Evolutionary conservation across 1,284 basidiomycete species (phyloP), one percentile per base, ranked within the genome.

Genomic region (Fistulina hepatica): DNA sequence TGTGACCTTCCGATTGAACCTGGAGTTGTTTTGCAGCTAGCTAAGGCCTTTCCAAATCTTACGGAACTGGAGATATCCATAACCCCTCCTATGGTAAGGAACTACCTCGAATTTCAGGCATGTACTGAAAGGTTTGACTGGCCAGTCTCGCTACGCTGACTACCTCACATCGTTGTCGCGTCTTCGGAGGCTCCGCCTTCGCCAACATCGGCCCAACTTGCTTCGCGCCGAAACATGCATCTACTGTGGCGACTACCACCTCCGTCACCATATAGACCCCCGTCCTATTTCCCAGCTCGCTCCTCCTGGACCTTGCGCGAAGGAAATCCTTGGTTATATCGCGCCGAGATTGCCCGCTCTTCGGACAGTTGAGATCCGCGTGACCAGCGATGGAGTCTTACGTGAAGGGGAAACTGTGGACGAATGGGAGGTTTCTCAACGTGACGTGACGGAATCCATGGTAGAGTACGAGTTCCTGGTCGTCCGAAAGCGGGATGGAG

Each of bases 231-330:
- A 31, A 13, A 13, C 28, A 8, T 31, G 28, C 28, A 19, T 31
- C 11, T 31, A 31, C 28, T 31, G 28, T 9, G 28, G 28, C 28
- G 28, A 31, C 11, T 31, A 19, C 28, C 28, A 31, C 28, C 15
- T 31, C 11, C 28, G 28, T 19, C 9, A 8, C 15, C 9, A 13
- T 19, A 16, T 31, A 13, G 28, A 31, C 28, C 15, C 15, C 10
- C 28, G 28, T 3, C 28, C 9, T 13, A 19, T 31, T 13, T 8
- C 15, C 15, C 15, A 31, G 10, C 15, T 31, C 15, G 15, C 15
- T 16, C 28, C 28, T 13, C 10, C 13, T 4, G 15, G 19, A 9
- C 28, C 9, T 13, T 8, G 15, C 15, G 19, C 3, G 10, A 19
- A 31, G 11, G 28, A 31, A 19, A 31, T 31, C 4, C 15, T 16